A percentile compares a stretch with the other conserved stretches of the same genome.
Conservation (phyloP, 2,329 filamentous ascomycete genomes). For the Mariannaea sp. region DNA sequence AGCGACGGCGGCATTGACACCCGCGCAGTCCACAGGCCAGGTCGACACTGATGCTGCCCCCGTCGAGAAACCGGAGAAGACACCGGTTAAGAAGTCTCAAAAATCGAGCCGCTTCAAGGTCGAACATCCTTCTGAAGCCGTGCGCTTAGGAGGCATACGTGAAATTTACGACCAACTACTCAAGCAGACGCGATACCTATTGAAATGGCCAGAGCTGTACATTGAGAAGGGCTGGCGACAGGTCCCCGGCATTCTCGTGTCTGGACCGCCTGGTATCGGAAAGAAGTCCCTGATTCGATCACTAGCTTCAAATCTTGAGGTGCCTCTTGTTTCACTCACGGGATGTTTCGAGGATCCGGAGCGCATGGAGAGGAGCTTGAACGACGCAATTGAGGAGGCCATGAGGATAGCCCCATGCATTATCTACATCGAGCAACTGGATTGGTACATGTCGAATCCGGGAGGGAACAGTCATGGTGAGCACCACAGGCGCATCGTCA, state of each 20-base stretch:
- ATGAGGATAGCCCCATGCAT: conserved; percentile 84
- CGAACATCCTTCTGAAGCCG: conserved; percentile 31
- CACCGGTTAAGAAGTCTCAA: conserved; percentile 38
- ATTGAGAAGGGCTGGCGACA: conserved; percentile 21
- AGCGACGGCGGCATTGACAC: conserved; percentile 22
- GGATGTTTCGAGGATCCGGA: conserved; percentile 46
- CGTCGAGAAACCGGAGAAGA: conserved; percentile 36
- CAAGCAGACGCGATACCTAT: conserved; percentile 9
- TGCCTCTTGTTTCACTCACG: conserved; percentile 69
- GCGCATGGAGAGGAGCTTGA: conserved; percentile 46
- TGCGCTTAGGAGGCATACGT: conserved; percentile 40
- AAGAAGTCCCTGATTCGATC: conserved; percentile 79
- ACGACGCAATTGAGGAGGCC: conserved; percentile 70
- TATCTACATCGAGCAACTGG: conserved; percentile 90
- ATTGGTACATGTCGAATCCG: conserved; percentile 77
- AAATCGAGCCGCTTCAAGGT: conserved; percentile 41
- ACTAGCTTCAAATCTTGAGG: conserved; percentile 71
- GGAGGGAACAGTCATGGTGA: conserved; percentile 82
- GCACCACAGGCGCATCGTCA: conserved; percentile 86
- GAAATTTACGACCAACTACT: conserved; percentile 34
- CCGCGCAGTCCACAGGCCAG: conserved; percentile 16
- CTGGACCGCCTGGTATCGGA: conserved; percentile 80
- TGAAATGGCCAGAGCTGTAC: conserved; percentile 33
- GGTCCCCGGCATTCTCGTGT: conserved; percentile 67
- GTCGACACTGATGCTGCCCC: conserved; percentile 21